A percentile compares a stretch with the other conserved stretches of the same genome.
phyloP scores from a whole-genome alignment of 2,329 filamentous ascomycete species.

The Diplodia corticola region DNA sequence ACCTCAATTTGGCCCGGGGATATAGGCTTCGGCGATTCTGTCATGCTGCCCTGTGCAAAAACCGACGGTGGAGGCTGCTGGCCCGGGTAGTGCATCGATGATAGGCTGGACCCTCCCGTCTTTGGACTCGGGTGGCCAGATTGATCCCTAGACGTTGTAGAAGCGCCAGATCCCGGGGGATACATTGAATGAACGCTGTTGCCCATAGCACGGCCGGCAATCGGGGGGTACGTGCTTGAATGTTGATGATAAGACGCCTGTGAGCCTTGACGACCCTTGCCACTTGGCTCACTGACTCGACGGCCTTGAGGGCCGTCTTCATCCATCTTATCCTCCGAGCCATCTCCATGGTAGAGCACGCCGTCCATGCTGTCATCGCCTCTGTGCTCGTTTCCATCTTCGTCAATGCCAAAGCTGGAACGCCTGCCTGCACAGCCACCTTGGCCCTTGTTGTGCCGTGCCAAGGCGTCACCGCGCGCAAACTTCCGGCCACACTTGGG shows the following conservation, averaged over 20 bases:
- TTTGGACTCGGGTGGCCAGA: conserved; percentile 43
- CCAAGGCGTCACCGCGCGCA: conserved; percentile 90
- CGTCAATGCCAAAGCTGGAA: conserved; percentile 79
- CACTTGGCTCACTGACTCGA: conserved; percentile 70
- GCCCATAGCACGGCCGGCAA: conserved; percentile 47
- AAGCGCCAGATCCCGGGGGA: conserved; percentile 33
- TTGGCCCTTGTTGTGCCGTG: conserved; percentile 91
- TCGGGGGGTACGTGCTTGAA: conserved; percentile 75
- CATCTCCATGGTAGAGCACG: conserved; percentile 54
- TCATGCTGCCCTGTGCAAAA: conserved; percentile 72
- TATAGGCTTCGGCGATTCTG: conserved; percentile 83
- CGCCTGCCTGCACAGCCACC: conserved; percentile 92
- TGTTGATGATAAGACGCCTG: conserved; percentile 64
- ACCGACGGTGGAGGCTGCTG: conserved; percentile 50
- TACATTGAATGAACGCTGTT: conserved; percentile 36
- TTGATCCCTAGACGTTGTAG: conserved; percentile 36
- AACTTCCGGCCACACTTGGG: conserved; percentile 94
- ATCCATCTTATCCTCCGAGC: conserved; percentile 60
- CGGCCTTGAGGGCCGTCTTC: conserved; percentile 56
- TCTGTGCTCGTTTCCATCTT: conserved; percentile 57
- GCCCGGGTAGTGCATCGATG: conserved; percentile 38
- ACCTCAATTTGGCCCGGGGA: conserved; percentile 62
- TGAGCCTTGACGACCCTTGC: conserved; percentile 60
- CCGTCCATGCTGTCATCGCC: conserved; percentile 64
- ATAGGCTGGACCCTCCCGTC: conserved; percentile 39